A percentile compares a stretch with the other conserved stretches of the same genome.
These are phyloP conservation scores for Larix sibirica DNA, from an alignment of 83 land plant genomes.

Conservation along the genomic window DNA sequence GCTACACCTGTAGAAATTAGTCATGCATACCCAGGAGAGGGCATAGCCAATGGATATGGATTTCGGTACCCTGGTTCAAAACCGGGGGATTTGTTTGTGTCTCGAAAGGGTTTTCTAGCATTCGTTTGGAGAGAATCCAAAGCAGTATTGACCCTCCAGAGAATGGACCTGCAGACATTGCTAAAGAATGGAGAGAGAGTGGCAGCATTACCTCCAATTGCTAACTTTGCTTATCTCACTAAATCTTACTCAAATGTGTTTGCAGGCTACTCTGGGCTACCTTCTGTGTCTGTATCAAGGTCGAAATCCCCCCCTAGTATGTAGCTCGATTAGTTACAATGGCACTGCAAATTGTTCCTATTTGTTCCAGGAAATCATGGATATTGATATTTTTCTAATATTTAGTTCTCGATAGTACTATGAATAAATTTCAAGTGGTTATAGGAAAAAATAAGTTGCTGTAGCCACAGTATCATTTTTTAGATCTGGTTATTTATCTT, in stretches of 20 bases:
- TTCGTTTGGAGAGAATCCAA: conserved; percentile 90
- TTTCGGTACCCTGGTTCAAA: conserved; percentile 93
- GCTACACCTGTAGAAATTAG: conserved; percentile 46
- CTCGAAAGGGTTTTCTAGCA: conserved; percentile 60
- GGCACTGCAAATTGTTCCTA: no score
- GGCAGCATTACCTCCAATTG: conserved; percentile 70
- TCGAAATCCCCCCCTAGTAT: background rate
- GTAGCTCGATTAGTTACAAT: no score
- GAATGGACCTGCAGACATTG: conserved; percentile 65
- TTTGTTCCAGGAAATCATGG: no score
- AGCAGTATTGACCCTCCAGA: conserved; percentile 75
- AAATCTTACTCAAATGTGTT: conserved; percentile 92
- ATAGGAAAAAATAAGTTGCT: no score
- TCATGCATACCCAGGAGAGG: conserved; percentile 72
- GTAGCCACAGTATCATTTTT: no score
- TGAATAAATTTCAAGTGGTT: no score
- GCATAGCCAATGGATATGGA: conserved; percentile 95
- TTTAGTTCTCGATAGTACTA: no score
- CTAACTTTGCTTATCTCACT: conserved; percentile 89
- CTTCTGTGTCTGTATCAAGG: conserved; percentile 36
- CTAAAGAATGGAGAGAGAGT: conserved; percentile 78
- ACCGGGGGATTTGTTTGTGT: conserved; percentile 84
- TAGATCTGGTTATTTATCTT: no score
- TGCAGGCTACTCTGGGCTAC: conserved; percentile 54
- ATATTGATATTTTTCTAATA: no score